Base-by-base conservation (phyloP, 768 basidiomycete species). In the Fistulinella prunicolor region DNA sequence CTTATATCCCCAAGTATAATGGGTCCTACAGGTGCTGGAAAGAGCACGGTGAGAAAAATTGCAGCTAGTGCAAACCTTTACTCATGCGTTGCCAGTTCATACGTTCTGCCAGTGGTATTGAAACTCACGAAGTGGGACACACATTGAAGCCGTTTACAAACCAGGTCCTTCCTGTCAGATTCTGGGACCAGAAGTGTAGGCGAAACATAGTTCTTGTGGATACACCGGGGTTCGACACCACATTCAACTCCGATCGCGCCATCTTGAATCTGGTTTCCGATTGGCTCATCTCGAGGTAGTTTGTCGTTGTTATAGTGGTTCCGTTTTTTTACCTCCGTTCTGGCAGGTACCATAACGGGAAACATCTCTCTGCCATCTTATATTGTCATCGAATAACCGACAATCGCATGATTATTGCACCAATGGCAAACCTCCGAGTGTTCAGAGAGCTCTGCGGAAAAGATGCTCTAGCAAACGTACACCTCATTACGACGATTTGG, bases 351-450 rank as follows among this genome's bases (percentile, higher is more conserved):
- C 32, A 29, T 7, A 37, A 38, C 9, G 3, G 39, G 1, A 55
- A 50, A 9, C 37, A 44, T n/a, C 60, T 74, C 1, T 54, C 65
- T 9, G 71, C 65, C 1, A 62, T 74, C 21, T 16, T 74, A 17
- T 74, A 73, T 47, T 48, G 73, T 12, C 73, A 74, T 47, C 64
- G 68, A 10, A 74, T 74, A 32, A 60, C 69, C 8, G 70, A 73
- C 36, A 66, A 67, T 40, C 62, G 71, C 1, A 65, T 73, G 63
- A 58, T 57, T 0, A 72, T 66, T 17, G 55, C 66, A 1, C 57
- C 68, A 0, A 41, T 62, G 22, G 67, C 55, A 34, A 70, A 72
- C 47, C 60, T 72, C 14, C 56, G 54, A 4, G 58, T 70, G 54
- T 71, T 74, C 40, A 38, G 28, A 34, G 38, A 54, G 32, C 21